Base-by-base conservation (phyloP, 1,284 basidiomycete genomes). In the Mixia osmundae region DNA sequence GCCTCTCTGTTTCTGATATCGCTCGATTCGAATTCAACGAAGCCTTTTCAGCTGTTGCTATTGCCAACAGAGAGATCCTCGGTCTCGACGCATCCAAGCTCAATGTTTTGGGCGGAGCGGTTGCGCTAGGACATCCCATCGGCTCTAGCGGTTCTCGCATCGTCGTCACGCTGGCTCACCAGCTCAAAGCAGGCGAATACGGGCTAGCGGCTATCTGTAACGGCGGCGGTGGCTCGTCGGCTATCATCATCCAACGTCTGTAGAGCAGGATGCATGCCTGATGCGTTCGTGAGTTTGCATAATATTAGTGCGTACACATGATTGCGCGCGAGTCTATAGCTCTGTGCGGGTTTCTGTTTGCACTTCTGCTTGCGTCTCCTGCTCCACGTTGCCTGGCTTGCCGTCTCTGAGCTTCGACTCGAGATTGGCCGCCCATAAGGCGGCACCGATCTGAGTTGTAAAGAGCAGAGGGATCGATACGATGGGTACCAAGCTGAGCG, bases 171-270 rank as follows among this genome's bases (percentile, higher is more conserved):
- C 69, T 99, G 24, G 65, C 80, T 7, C 89, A 97, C 56, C 71
- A 76, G 9, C 68, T 97, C 47, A 76, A 94, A 65, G 60, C 73
- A n/a, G 91, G 91, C 35, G 67, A 99, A 63, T 94, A 89, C 54
- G 91, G 91, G 51, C 80, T 80, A 39, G 91, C 89, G 22, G 87
- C 77, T 59, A 77, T 99, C 50, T 99, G 91, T 70, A 97, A 97
- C 57, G 87, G 87, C 54, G 83, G 83, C 52, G 85, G 80, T 42
- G 49, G 49, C 24, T 79, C 82, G 37, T 82, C 80, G 37, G 79
- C 85, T 30, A 66, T 91, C 49, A 66, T 91, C 46, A 68, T 91
- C 46, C 80, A 89, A 62, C 77, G 71, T 53, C 54, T 89, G 52
- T 87, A 40, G 23, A 25, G 9, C 9, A 12, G 4, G 3, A 30